Percentiles rank a stretch among this genome's conserved stretches.
These are phyloP conservation scores for Pleurotus eryngii DNA, from an alignment of 768 basidiomycete species.

Conservation along the genomic window DNA sequence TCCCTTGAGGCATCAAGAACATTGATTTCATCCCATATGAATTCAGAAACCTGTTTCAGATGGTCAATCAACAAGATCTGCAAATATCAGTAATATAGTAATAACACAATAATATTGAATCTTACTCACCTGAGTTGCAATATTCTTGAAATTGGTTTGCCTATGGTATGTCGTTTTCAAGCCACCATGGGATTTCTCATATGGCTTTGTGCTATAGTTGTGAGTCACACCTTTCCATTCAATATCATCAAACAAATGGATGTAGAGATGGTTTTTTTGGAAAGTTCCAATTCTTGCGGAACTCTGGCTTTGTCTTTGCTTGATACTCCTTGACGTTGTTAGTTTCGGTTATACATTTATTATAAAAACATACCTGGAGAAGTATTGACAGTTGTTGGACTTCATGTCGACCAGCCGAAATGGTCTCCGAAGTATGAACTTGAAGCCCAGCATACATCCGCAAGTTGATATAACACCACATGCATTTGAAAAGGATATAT, in stretches of 20 bases:
- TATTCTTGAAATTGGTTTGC: conserved; percentile 30
- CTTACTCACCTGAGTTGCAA: conserved; percentile 25
- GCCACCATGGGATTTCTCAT: conserved; percentile 27
- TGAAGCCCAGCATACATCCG: conserved; percentile 26
- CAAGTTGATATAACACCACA: conserved; percentile 27
- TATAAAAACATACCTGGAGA: conserved; percentile 18
- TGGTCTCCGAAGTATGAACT: conserved; percentile 26
- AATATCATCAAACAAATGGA: conserved; percentile 31
- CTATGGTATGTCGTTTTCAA: conserved; percentile 22
- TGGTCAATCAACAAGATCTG: conserved; percentile 20
- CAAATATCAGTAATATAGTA: background rate
- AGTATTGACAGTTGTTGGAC: conserved; percentile 13
- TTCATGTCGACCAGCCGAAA: conserved; percentile 16
- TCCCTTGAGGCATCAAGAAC: background rate
- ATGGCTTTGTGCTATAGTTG: conserved; percentile 29
- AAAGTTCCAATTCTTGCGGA: conserved; percentile 27
- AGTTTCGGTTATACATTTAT: background rate
- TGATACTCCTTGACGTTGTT: conserved; percentile 1
- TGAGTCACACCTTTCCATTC: conserved; percentile 22
- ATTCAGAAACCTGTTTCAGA: conserved; percentile 6
- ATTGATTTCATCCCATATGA: conserved; percentile 5
- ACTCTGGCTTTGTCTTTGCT: conserved; percentile 10
- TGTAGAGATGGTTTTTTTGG: conserved; percentile 31
- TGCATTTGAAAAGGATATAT: conserved; percentile 21
- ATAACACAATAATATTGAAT: background rate